Conservation (phyloP, 2,329 filamentous ascomycete species). For the Penicillium sp. region DNA sequence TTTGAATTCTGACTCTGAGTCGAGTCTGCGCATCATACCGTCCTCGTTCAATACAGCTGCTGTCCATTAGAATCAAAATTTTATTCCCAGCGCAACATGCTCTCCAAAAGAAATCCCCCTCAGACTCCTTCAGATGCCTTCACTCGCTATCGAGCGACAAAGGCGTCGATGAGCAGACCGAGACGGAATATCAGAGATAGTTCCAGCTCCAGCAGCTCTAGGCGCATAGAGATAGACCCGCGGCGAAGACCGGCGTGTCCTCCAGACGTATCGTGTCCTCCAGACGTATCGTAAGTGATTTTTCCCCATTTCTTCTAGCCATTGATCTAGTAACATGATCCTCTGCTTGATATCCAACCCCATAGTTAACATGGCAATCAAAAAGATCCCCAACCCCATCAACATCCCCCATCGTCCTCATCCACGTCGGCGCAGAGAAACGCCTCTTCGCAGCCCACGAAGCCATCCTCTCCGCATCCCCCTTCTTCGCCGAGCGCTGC, state of each 20-base stretch:
- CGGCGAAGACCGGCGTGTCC: constrained; percentile 33
- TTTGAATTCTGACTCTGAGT: constrained; percentile 1
- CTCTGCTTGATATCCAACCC: background rate
- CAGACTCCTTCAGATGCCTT: constrained; percentile 15
- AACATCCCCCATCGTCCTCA: constrained; percentile 71
- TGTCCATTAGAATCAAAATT: background rate
- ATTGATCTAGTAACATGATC: background rate
- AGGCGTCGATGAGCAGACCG: constrained; percentile 30
- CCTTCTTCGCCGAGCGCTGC: constrained; percentile 71
- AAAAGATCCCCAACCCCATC: constrained; percentile 59
- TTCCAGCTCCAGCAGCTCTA: constrained; percentile 20
- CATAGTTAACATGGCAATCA: background rate
- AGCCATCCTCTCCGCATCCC: constrained; percentile 73
- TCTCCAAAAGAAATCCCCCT: constrained; percentile 13
- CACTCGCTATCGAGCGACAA: constrained; percentile 43
- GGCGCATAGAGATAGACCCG: constrained; percentile 24
- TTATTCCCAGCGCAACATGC: constrained; percentile 10
- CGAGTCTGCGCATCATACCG: background rate
- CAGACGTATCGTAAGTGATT: constrained; percentile 36
- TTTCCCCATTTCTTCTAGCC: background rate
- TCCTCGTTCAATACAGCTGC: background rate
- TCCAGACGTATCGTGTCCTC: constrained; percentile 34
- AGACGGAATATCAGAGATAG: constrained; percentile 36
- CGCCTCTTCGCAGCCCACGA: constrained; percentile 90
- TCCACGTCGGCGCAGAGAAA: constrained; percentile 76